Base-by-base conservation (phyloP, 495 filamentous ascomycete species). In the Xanthoparmelia taractica region DNA sequence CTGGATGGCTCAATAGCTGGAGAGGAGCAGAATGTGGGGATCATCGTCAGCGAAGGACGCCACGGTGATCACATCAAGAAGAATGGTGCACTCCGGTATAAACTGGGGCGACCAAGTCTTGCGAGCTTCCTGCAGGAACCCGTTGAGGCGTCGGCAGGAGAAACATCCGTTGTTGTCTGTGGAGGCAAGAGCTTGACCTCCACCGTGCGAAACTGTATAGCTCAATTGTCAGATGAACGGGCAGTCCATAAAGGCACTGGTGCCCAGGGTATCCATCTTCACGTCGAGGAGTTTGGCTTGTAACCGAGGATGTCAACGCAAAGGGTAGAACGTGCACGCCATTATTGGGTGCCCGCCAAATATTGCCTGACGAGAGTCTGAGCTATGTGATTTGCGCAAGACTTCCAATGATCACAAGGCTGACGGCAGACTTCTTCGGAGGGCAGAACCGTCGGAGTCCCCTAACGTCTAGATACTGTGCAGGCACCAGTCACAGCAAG, bases 221-320 rank as follows among this genome's bases (percentile, higher is more conserved):
- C 86, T 0, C 79, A 74, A 20, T 68, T 96, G 55, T 89, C 88
- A 65, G 88, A 96, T 74, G 92, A 96, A 73, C 76, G 92, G 58
- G 92, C 89, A 0, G 88, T 96, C 41, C 90, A 96, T 67, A 96
- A 96, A 69, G 92, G 92, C 12, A 94, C 89, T 0, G 91, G 92
- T 12, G 92, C 92, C 15, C 89, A 94, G 71, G 91, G 92, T 0
- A 78, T 87, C 11, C 82, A 78, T 64, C 67, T 85, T 31, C 78
- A 82, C 73, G 71, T 75, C 20, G 77, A 80, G 61, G 65, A 56
- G 12, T 66, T 63, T 41, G 54, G 45, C 27, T 59, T 36, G 29
- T 60, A 29, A 60, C 4, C 3, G 40, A 36, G 89, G 58, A 48
- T 8, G 2, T 34, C 40, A 27, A n/a, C 2, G 40, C 43, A 0